Evolutionary conservation across 2,329 filamentous ascomycete genomes (phyloP).

Genomic region (Arthrobotrys pseudoclavata): DNA sequence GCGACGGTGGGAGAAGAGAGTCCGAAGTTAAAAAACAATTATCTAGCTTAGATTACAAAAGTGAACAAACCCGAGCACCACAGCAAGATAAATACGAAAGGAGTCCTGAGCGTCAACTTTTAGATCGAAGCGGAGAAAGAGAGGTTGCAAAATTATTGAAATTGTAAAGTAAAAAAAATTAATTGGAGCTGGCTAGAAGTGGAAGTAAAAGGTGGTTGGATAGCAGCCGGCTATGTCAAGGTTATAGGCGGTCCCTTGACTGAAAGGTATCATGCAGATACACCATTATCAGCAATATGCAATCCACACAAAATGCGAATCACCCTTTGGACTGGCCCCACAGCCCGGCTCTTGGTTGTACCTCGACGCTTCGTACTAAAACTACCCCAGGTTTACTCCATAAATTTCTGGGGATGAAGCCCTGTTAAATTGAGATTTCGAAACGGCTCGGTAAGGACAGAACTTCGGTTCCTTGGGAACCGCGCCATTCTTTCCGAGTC

Average conservation of each 20-base stretch:
- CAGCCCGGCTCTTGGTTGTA: constrained; percentile 40
- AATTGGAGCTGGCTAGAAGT: constrained; percentile 46
- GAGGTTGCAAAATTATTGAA: constrained; percentile 30
- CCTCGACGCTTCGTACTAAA: constrained; percentile 34
- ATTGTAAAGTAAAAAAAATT: constrained; percentile 37
- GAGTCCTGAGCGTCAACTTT: constrained; percentile 22
- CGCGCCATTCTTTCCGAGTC: constrained; percentile 45
- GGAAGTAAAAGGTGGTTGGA: constrained; percentile 57
- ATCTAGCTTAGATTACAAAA: constrained; percentile 41
- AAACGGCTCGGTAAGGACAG: constrained; percentile 56
- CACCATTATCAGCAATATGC: constrained; percentile 46
- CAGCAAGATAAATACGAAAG: constrained; percentile 31
- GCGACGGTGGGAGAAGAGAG: constrained; percentile 30
- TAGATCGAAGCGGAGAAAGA: constrained; percentile 28
- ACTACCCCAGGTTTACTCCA: constrained; percentile 59
- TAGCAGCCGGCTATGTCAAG: constrained; percentile 50
- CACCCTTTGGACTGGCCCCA: constrained; percentile 28
- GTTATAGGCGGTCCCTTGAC: constrained; percentile 57
- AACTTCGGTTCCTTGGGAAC: constrained; percentile 37
- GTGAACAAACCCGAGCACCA: constrained; percentile 24
- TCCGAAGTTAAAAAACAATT: constrained; percentile 37
- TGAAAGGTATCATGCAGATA: constrained; percentile 41
- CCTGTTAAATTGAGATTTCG: constrained; percentile 42
- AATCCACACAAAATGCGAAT: constrained; percentile 30
- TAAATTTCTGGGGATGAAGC: constrained; percentile 49